phyloP scores from a whole-genome alignment of 2,329 filamentous ascomycete genomes.

The Fusarium sp. region DNA sequence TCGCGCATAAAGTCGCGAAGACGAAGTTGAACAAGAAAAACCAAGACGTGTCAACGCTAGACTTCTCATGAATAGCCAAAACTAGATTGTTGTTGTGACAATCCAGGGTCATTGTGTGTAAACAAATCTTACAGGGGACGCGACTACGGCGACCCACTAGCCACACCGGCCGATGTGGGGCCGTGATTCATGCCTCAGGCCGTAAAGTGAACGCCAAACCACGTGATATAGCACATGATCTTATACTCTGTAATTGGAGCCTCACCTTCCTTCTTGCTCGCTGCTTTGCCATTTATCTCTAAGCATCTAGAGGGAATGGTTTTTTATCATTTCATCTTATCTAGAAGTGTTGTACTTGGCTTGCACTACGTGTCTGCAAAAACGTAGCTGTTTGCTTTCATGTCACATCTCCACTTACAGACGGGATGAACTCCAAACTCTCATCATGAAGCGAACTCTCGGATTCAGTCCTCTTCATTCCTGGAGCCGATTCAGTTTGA shows the following conservation, averaged over 20 bases:
- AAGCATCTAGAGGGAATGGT: not conserved
- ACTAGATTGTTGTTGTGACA: slow-evolving; percentile 47
- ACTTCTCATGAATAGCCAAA: slow-evolving; percentile 40
- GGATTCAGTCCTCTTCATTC: slow-evolving; percentile 1
- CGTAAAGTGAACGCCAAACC: not conserved
- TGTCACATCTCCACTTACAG: not conserved
- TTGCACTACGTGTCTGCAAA: not conserved
- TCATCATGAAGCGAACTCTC: slow-evolving; percentile 14
- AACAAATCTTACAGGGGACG: slow-evolving; percentile 48
- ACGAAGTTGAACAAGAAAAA: slow-evolving; percentile 39
- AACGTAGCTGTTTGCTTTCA: not conserved
- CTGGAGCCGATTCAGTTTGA: slow-evolving; percentile 15
- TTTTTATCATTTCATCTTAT: not conserved
- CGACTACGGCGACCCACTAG: slow-evolving; percentile 30
- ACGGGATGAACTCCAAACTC: slow-evolving; percentile 16
- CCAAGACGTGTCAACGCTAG: slow-evolving; percentile 40
- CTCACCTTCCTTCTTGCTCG: not conserved
- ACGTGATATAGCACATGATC: slow-evolving; percentile 36
- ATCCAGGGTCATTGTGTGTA: slow-evolving; percentile 42
- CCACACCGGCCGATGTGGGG: slow-evolving; percentile 29
- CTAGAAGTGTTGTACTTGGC: not conserved
- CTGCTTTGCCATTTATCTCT: not conserved
- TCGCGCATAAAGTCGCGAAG: slow-evolving; percentile 45
- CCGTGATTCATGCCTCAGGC: slow-evolving; percentile 43
- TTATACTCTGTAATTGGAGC: not conserved